Evolutionary conservation across 192 early-diverging fungal species (phyloP).

Genomic region (Anaeromyces robustus): DNA sequence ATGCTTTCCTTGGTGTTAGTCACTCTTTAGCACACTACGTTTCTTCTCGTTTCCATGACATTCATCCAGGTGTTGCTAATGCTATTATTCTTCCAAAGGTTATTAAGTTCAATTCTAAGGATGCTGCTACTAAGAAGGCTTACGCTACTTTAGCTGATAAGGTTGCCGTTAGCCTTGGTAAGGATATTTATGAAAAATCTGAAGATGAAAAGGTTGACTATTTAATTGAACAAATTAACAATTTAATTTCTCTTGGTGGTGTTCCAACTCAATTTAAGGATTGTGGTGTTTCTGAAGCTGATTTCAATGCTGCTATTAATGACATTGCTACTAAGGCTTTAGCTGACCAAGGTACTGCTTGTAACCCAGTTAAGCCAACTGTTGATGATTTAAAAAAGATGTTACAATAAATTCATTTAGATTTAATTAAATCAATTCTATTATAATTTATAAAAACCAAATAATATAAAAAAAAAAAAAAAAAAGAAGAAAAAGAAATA

Average conservation of each 20-base stretch:
- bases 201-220: not conserved
- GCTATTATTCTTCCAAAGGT: conserved; percentile 6
- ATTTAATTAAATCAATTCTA: too few relatives aligned
- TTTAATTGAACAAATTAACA: not conserved
- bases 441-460: too few relatives aligned
- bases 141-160: not conserved
- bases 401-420: not conserved
- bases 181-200: not conserved
- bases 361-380: not conserved
- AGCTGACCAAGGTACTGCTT: not conserved
- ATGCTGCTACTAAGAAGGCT: not conserved
- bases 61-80: conserved; percentile 3
- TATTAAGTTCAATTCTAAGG: not conserved
- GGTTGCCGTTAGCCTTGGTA: not conserved
- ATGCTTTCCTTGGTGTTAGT: not conserved
- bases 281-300: not conserved
- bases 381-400: not conserved
- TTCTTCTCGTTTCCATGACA: conserved; percentile 1
- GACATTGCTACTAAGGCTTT: not conserved
- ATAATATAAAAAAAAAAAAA: too few relatives aligned
- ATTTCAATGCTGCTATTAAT: not conserved
- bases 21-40: conserved; percentile 4
- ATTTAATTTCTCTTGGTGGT: not conserved
- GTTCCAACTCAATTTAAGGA: not conserved
- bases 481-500: too few relatives aligned